Conservation (phyloP, 768 basidiomycete genomes). For the Hysterangium stoloniferum region DNA sequence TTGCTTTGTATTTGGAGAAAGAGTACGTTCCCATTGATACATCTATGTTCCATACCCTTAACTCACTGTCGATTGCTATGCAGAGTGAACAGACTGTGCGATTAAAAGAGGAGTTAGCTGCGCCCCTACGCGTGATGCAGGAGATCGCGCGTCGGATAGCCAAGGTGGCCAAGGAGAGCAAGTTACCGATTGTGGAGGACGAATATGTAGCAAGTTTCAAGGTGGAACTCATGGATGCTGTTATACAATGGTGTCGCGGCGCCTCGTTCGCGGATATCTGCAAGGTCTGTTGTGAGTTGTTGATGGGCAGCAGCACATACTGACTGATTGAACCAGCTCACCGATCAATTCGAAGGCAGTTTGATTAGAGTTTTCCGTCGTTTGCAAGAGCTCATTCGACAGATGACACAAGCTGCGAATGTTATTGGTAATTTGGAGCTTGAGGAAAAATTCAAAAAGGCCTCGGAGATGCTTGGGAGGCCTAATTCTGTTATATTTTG, state of each 20-base stretch:
- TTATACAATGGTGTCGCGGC: slow-evolving; percentile 97
- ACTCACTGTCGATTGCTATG: background rate
- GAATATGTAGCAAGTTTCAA: slow-evolving; percentile 97
- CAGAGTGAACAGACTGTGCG: slow-evolving; percentile 83
- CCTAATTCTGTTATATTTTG: slow-evolving; percentile 93
- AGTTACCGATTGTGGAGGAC: slow-evolving; percentile 81
- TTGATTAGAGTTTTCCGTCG: slow-evolving; percentile 95
- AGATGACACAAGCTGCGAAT: slow-evolving; percentile 93
- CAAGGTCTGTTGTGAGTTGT: slow-evolving; percentile 50
- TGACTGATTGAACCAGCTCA: slow-evolving; percentile 51
- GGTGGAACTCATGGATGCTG: slow-evolving; percentile 97
- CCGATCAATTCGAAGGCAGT: slow-evolving; percentile 95
- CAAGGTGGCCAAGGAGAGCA: slow-evolving; percentile 92
- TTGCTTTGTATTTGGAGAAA: slow-evolving; percentile 97
- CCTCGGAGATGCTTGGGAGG: slow-evolving; percentile 87
- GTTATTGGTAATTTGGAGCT: slow-evolving; percentile 95
- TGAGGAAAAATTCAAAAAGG: slow-evolving; percentile 87
- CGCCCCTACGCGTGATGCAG: slow-evolving; percentile 90
- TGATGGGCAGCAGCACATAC: background rate
- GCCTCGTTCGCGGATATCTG: slow-evolving; percentile 93
- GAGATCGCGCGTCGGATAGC: slow-evolving; percentile 93
- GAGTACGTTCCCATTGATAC: slow-evolving; percentile 42
- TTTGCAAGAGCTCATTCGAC: slow-evolving; percentile 86
- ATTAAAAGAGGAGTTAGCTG: slow-evolving; percentile 88
- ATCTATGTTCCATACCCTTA: background rate